Base-by-base conservation (phyloP, 176 grass and related monocot genomes). In the Triticum urartu region DNA sequence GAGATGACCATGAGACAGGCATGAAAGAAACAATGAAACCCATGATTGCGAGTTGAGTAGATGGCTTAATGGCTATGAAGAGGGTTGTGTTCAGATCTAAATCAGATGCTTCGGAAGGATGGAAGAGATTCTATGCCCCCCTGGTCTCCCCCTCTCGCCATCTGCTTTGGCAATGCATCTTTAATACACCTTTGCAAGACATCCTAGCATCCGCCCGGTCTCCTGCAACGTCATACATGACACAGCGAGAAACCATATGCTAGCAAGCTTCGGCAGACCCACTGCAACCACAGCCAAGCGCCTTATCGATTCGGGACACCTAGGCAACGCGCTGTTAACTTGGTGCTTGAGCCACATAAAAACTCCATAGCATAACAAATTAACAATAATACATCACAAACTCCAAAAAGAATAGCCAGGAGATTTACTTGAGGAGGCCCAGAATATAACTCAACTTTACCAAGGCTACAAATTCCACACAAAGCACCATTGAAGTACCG, bases 311-410 rank as follows among this genome's bases (percentile, higher is more conserved):
- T 73, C 22, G 2, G 21, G 35, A 72, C 21, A 73, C 39, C 21
- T 73, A 73, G 38, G 21, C 12, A 38, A 43, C 5, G 21, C 38
- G 11, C 26, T 66, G 26, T 66, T 73, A 73, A 22, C 38, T 73
- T 73, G 70, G 69, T 86, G 42, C 48, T 76, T 62, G 14, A 89
- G n/a, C 82, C 24, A 83, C 13, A 21, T 4, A 45, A 81, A 67
- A 26, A 61, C 81, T 4, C 24, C 17, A 52, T 65, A 56, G 43
- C 24, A 54, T 28, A 72, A 50, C 34, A 87, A 76, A 54, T 54
- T 54, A 18, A 18, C 50, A 58, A 17, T 42, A 38, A 17, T 42
- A 38, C 25, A 66, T 38, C 15, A 21, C 50, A 82, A 81, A 78
- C 52, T 60, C 25, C 69, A 81, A 63, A 39, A 68, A 47, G 54